Percentiles rank a stretch among this genome's conserved stretches.
These are phyloP conservation scores for Hymenoscyphus infarciens DNA, from an alignment of 2,329 filamentous ascomycete genomes.

Conservation along the genomic window DNA sequence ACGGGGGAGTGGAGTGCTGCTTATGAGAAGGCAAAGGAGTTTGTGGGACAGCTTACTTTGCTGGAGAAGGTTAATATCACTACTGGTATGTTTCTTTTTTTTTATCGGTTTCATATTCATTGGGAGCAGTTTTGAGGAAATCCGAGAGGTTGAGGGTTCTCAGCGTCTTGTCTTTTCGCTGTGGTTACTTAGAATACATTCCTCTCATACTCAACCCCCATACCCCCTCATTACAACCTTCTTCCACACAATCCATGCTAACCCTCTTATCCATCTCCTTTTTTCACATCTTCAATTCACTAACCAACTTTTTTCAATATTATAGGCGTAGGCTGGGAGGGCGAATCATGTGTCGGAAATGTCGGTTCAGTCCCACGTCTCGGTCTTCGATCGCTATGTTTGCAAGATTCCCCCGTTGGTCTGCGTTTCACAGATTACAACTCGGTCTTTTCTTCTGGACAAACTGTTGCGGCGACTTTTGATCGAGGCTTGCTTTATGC, in stretches of 20 bases:
- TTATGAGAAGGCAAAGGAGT: slow-evolving; percentile 63
- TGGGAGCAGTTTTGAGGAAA: too few relatives aligned
- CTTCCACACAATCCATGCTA: too few relatives aligned
- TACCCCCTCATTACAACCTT: too few relatives aligned
- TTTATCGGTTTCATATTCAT: too few relatives aligned
- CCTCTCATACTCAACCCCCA: too few relatives aligned
- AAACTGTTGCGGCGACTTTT: slow-evolving; percentile 68
- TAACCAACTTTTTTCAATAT: not conserved
- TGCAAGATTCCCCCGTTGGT: slow-evolving; percentile 35
- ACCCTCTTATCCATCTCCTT: too few relatives aligned
- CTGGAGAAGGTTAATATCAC: slow-evolving; percentile 91
- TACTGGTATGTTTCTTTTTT: slow-evolving; percentile 59
- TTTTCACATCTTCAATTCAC: not conserved
- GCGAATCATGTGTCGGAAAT: slow-evolving; percentile 34
- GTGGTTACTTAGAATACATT: too few relatives aligned
- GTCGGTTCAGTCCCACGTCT: slow-evolving; percentile 32
- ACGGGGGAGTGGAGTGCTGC: slow-evolving; percentile 60
- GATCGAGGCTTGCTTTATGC: slow-evolving; percentile 57
- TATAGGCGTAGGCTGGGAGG: slow-evolving; percentile 18
- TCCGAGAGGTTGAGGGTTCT: too few relatives aligned
- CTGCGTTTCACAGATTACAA: slow-evolving; percentile 57
- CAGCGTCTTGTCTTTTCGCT: too few relatives aligned
- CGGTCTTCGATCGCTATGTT: slow-evolving; percentile 34
- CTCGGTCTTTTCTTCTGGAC: slow-evolving; percentile 67
- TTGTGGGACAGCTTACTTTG: slow-evolving; percentile 72